Evolutionary conservation across 2,329 filamentous ascomycete species (phyloP).

Genomic region (Colletotrichum tofieldiae): DNA sequence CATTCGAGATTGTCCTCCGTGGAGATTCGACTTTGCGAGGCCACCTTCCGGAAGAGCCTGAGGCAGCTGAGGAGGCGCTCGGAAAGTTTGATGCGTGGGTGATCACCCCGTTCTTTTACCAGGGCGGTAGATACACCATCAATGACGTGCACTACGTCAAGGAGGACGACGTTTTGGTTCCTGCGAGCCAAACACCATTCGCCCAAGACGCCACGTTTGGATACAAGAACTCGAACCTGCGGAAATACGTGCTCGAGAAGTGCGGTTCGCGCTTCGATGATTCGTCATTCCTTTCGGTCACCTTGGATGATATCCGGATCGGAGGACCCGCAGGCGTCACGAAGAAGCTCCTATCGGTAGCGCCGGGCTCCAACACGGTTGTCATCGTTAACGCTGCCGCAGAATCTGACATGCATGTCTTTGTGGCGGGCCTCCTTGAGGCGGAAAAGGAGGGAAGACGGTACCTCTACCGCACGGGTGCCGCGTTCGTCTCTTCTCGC

Average conservation of each 20-base stretch:
- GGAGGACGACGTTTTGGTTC: slow-evolving; percentile 64
- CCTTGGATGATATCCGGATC: slow-evolving; percentile 60
- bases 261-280: slow-evolving; percentile 46
- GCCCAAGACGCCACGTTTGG: slow-evolving; percentile 72
- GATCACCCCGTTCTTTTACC: slow-evolving; percentile 72
- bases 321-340: slow-evolving; percentile 50
- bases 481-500: slow-evolving; percentile 62
- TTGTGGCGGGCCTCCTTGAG: slow-evolving; percentile 64
- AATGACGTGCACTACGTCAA: slow-evolving; percentile 72
- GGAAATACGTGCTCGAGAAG: slow-evolving; percentile 70
- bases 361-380: slow-evolving; percentile 51
- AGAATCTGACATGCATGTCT: slow-evolving; percentile 70
- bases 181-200: slow-evolving; percentile 69
- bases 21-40: slow-evolving; percentile 72
- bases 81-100: slow-evolving; percentile 68
- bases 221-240: slow-evolving; percentile 67
- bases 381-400: slow-evolving; percentile 68
- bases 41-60: slow-evolving; percentile 70
- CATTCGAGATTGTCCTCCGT: slow-evolving; percentile 70
- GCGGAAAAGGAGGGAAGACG: slow-evolving; percentile 52
- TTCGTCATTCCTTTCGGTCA: slow-evolving; percentile 49
- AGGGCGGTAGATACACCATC: slow-evolving; percentile 72
- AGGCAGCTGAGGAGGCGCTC: slow-evolving; percentile 65
- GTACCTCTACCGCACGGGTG: slow-evolving; percentile 59
- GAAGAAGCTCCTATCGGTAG: slow-evolving; percentile 46